Percentiles rank a stretch among this genome's conserved stretches.
Conservation (phyloP, 1,139 yeast genomes). For the Candida sanyaensis region DNA sequence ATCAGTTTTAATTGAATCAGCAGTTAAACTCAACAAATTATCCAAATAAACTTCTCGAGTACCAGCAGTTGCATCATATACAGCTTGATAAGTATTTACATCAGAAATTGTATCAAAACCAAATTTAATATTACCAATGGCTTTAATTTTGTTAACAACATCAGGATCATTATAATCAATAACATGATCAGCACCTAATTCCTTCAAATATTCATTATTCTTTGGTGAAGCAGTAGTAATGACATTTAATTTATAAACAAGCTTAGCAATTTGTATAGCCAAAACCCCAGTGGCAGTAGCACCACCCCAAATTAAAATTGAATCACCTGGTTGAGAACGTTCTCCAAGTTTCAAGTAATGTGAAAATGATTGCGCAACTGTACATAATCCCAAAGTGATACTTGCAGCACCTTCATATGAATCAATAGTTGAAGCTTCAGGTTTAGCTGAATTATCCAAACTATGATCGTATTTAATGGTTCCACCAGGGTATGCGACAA, state of each 20-base stretch:
- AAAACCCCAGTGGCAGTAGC: conserved; percentile 56
- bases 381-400: conserved; percentile 50
- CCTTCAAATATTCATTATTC: conserved; percentile 41
- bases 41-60: conserved; percentile 27
- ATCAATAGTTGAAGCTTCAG: conserved; percentile 32
- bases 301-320: conserved; percentile 63
- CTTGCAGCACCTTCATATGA: conserved; percentile 67
- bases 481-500: conserved; percentile 36
- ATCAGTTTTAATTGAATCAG: conserved; percentile 16
- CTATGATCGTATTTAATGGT: conserved; percentile 30
- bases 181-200: conserved; percentile 59
- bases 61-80: conserved; percentile 44
- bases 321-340: conserved; percentile 21
- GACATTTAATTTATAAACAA: conserved; percentile 52
- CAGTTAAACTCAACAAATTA: conserved; percentile 27
- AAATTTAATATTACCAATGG: conserved; percentile 44
- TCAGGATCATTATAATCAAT: conserved; percentile 62
- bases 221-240: conserved; percentile 53
- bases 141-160: conserved; percentile 52
- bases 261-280: conserved; percentile 58
- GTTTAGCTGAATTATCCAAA: conserved; percentile 2
- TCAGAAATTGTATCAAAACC: conserved; percentile 59
- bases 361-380: conserved; percentile 41
- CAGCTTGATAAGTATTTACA: conserved; percentile 38
- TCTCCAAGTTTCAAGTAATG: conserved; percentile 23